These are phyloP conservation scores for Coleophoma crateriformis DNA, from an alignment of 2,329 filamentous ascomycete genomes.

Conservation along the genomic window DNA sequence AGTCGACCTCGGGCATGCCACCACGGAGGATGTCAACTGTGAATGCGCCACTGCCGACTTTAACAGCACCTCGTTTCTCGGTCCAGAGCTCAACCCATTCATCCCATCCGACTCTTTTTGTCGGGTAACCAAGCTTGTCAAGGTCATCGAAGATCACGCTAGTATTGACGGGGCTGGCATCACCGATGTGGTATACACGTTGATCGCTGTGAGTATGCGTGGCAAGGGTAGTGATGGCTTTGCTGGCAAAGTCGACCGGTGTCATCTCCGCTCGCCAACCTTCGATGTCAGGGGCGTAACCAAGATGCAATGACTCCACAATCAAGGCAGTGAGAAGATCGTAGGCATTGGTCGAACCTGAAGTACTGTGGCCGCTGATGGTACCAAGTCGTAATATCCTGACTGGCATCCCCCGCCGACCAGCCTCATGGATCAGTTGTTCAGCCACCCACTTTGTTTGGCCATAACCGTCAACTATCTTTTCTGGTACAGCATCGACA, in stretches of 20 bases:
- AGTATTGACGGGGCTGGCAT: slow-evolving; percentile 65
- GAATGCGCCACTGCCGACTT: slow-evolving; percentile 65
- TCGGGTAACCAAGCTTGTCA: slow-evolving; percentile 63
- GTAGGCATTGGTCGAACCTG: slow-evolving; percentile 72
- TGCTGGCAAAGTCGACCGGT: slow-evolving; percentile 75
- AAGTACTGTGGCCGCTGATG: slow-evolving; percentile 71
- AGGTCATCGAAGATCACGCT: slow-evolving; percentile 60
- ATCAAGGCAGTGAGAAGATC: slow-evolving; percentile 72
- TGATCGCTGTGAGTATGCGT: slow-evolving; percentile 58
- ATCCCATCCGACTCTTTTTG: slow-evolving; percentile 60
- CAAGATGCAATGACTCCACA: slow-evolving; percentile 71
- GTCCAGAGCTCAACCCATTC: slow-evolving; percentile 72
- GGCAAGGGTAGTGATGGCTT: slow-evolving; percentile 64
- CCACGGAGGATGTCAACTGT: slow-evolving; percentile 75
- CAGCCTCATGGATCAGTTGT: slow-evolving; percentile 69
- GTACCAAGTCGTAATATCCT: slow-evolving; percentile 76
- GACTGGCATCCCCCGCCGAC: slow-evolving; percentile 67
- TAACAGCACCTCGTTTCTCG: slow-evolving; percentile 59
- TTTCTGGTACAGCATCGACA: slow-evolving; percentile 59
- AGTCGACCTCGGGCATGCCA: slow-evolving; percentile 73
- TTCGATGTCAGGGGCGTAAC: slow-evolving; percentile 63
- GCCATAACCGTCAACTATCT: slow-evolving; percentile 81
- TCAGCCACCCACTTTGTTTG: slow-evolving; percentile 79
- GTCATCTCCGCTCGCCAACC: slow-evolving; percentile 82
- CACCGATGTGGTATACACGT: slow-evolving; percentile 67